phyloP scores from a whole-genome alignment of 495 filamentous ascomycete species.

The Penicillium angulare region DNA sequence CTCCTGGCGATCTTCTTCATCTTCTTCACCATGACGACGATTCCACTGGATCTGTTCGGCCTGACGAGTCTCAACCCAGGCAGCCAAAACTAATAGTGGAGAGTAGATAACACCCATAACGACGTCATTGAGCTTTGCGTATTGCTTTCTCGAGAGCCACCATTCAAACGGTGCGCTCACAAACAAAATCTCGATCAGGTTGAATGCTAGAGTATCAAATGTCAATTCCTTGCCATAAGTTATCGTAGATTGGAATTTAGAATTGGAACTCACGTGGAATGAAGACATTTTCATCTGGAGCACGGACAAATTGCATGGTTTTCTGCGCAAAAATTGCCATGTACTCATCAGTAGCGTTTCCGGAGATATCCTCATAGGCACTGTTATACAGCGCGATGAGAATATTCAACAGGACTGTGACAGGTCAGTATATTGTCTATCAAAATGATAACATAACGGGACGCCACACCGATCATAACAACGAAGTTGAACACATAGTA shows the following conservation, averaged over 20 bases:
- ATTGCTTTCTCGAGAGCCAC: conserved; percentile 73
- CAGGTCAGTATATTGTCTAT: conserved; percentile 16
- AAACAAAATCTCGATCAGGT: conserved; percentile 83
- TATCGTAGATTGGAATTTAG: neutral
- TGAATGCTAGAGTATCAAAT: conserved; percentile 58
- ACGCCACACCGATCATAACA: conserved; percentile 70
- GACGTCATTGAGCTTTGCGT: conserved; percentile 77
- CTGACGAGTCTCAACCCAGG: conserved; percentile 67
- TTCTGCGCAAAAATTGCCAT: conserved; percentile 88
- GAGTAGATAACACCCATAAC: conserved; percentile 87
- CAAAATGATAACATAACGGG: neutral
- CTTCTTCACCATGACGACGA: conserved; percentile 75
- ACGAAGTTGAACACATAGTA: conserved; percentile 97
- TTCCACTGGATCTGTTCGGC: conserved; percentile 70
- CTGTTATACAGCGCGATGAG: conserved; percentile 96
- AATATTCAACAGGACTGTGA: conserved; percentile 76
- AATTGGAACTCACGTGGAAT: conserved; percentile 64
- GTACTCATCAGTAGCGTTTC: conserved; percentile 92
- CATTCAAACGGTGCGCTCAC: conserved; percentile 86
- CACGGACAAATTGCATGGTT: conserved; percentile 93
- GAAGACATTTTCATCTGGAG: conserved; percentile 97
- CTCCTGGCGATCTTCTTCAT: conserved; percentile 85
- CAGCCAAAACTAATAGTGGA: conserved; percentile 77
- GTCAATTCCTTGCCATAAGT: neutral
- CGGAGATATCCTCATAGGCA: conserved; percentile 94